Percentiles rank a stretch among this genome's conserved stretches.
phyloP scores from a whole-genome alignment of 805 yeast species.

The Candida nitratophila region DNA sequence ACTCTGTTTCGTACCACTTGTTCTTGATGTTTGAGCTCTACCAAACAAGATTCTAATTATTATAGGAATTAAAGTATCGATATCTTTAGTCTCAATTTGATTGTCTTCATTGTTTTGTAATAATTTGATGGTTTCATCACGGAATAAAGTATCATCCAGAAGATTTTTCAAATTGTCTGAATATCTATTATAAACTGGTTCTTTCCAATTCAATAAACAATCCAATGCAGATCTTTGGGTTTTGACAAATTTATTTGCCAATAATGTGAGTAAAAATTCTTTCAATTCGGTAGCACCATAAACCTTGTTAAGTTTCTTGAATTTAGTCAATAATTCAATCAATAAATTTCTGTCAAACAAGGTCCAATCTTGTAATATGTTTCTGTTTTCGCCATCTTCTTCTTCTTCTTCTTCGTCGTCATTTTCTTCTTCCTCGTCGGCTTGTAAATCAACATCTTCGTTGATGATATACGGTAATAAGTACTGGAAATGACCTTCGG shows the following conservation, averaged over 20 bases:
- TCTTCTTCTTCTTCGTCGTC: slow-evolving; percentile 6
- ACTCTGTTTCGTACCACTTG: slow-evolving; percentile 66
- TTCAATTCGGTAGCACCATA: slow-evolving; percentile 47
- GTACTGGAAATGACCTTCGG: slow-evolving; percentile 53
- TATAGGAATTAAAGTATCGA: slow-evolving; percentile 55
- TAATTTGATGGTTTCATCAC: slow-evolving; percentile 74
- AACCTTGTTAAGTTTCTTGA: slow-evolving; percentile 55
- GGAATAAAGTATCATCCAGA: slow-evolving; percentile 74
- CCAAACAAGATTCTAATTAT: slow-evolving; percentile 79
- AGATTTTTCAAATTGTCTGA: slow-evolving; percentile 65
- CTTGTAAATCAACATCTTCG: slow-evolving; percentile 27
- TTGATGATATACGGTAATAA: slow-evolving; percentile 53
- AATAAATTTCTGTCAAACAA: slow-evolving; percentile 47
- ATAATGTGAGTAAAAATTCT: slow-evolving; percentile 41
- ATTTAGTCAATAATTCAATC: slow-evolving; percentile 54
- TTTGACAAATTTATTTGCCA: slow-evolving; percentile 54
- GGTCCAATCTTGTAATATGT: slow-evolving; percentile 19
- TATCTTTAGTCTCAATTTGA: slow-evolving; percentile 56
- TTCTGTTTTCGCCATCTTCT: neutral
- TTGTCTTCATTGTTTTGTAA: slow-evolving; percentile 44
- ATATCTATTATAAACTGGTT: slow-evolving; percentile 54
- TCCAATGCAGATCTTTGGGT: slow-evolving; percentile 70
- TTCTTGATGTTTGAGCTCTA: slow-evolving; percentile 62
- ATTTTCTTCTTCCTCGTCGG: slow-evolving; percentile 18
- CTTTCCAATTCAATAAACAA: slow-evolving; percentile 59